Evolutionary conservation across 257 asterid species (phyloP), one percentile per base, ranked within the genome.

Genomic region (Gentiana dahurica): DNA sequence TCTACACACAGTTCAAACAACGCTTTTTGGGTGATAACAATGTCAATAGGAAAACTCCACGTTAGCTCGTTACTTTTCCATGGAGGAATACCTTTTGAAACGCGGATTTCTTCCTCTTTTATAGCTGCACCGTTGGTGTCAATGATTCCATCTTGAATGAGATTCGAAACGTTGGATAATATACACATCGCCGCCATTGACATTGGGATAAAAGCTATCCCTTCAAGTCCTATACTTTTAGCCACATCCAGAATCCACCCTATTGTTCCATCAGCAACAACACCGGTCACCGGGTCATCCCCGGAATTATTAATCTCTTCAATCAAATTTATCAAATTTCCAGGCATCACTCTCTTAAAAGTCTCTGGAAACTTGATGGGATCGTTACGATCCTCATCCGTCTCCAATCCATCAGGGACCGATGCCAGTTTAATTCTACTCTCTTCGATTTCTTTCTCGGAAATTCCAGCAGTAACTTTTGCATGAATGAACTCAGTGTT

Each of bases 181-280:
- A 65, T 0, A 1, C 69, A 73, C 60, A 71, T 12, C 11, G 52
- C 55, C 13, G 66, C 76, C 1, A 73, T 67, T 0, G 72, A 55
- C 36, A 71, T 65, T 4, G 72, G 65, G 36, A 48, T 48, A 34
- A 78, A 71, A 9, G 36, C 72, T 4, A 65, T 58, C 34, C 57
- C 36, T 11, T 74, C 60, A 8, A 61, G 64, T 33, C 75, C 79
- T 9, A 71, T 37, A 7, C 38, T 33, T 6, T 64, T 63, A 34
- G 74, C 74, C 5, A 65, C 63, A n/a, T 68, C 78, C 36, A 64
- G 62, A 24, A 66, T 13, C 81, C 81, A 78, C 0, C 74, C 74
- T 4, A 66, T 3, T 1, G 76, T n/a, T 4, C 58, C 45, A 54
- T 78, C 84, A 51, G 69, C 76, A 3, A 74, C 8, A 15, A 74